Evolutionary conservation across 2,329 filamentous ascomycete genomes (phyloP).

Genomic region (Elsinoe perseae): DNA sequence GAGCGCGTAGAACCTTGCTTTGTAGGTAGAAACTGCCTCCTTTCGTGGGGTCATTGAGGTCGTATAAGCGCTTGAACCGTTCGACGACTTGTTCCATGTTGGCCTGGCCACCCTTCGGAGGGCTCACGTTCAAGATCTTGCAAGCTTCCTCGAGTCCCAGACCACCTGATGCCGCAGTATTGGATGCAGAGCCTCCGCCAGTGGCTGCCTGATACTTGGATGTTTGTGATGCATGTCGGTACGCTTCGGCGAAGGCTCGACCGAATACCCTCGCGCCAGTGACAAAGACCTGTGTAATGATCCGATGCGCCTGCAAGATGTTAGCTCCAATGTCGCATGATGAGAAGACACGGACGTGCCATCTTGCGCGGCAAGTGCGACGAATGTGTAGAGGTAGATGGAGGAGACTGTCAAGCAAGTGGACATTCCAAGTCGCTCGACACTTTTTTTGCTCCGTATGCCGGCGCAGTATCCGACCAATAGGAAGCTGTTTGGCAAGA

Average conservation of each 20-base stretch:
- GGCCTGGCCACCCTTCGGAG: slow-evolving; percentile 67
- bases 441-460: not conserved
- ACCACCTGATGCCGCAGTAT: slow-evolving; percentile 56
- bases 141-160: slow-evolving; percentile 94
- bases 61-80: slow-evolving; percentile 90
- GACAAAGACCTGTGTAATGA: slow-evolving; percentile 87
- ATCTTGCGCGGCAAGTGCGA: not conserved
- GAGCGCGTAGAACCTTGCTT: slow-evolving; percentile 87
- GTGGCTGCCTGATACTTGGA: slow-evolving; percentile 30
- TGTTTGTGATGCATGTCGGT: slow-evolving; percentile 78
- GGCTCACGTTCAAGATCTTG: slow-evolving; percentile 92
- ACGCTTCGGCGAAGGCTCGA: slow-evolving; percentile 87
- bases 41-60: slow-evolving; percentile 88
- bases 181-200: slow-evolving; percentile 32
- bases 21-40: slow-evolving; percentile 97
- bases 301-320: slow-evolving; percentile 68
- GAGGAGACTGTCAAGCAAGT: not conserved
- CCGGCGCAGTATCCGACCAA: not conserved
- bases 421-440: not conserved
- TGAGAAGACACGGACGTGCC: not conserved
- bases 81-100: slow-evolving; percentile 73
- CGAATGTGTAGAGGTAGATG: not conserved
- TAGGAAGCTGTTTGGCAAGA: not conserved
- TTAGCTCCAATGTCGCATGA: not conserved
- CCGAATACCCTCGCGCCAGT: slow-evolving; percentile 87